Percentiles rank a stretch among this genome's conserved stretches.
Evolutionary conservation across 805 yeast species (phyloP).

Genomic region (Candida mattraensis): DNA sequence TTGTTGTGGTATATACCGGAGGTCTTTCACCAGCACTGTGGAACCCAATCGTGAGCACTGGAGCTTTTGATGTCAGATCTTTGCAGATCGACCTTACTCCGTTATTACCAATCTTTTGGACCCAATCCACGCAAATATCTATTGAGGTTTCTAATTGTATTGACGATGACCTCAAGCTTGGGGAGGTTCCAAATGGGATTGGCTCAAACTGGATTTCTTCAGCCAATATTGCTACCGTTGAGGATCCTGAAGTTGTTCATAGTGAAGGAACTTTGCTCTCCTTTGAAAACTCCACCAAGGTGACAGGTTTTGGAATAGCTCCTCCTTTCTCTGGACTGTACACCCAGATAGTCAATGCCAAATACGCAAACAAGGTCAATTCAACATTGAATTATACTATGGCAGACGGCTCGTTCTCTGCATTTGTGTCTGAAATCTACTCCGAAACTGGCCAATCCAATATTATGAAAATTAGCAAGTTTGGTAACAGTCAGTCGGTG

Average conservation of each 20-base stretch:
- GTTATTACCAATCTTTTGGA: conserved; percentile 69
- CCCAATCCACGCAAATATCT: conserved; percentile 35
- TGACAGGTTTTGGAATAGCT: conserved; percentile 33
- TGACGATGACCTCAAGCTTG: conserved; percentile 36
- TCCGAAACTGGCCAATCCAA: conserved; percentile 38
- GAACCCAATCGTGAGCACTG: conserved; percentile 74
- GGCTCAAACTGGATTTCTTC: conserved; percentile 62
- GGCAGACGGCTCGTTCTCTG: conserved; percentile 37
- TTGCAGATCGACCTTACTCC: conserved; percentile 71
- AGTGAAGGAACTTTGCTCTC: conserved; percentile 39
- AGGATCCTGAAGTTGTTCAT: conserved; percentile 39
- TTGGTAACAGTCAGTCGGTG: conserved; percentile 41
- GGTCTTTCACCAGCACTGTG: conserved; percentile 80
- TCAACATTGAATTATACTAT: conserved; percentile 40
- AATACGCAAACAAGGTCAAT: conserved; percentile 33
- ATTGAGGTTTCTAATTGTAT: conserved; percentile 56
- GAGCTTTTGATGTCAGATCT: conserved; percentile 73
- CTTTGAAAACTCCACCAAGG: conserved; percentile 32
- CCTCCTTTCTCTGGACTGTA: conserved; percentile 39
- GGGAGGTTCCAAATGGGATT: conserved; percentile 32
- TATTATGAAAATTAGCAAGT: conserved; percentile 36
- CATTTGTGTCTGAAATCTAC: conserved; percentile 30
- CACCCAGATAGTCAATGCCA: conserved; percentile 40
- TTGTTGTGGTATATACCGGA: conserved; percentile 76
- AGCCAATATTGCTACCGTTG: conserved; percentile 57